phyloP scores from a whole-genome alignment of 2,329 filamentous ascomycete genomes.

The Fusarium cicatricum region DNA sequence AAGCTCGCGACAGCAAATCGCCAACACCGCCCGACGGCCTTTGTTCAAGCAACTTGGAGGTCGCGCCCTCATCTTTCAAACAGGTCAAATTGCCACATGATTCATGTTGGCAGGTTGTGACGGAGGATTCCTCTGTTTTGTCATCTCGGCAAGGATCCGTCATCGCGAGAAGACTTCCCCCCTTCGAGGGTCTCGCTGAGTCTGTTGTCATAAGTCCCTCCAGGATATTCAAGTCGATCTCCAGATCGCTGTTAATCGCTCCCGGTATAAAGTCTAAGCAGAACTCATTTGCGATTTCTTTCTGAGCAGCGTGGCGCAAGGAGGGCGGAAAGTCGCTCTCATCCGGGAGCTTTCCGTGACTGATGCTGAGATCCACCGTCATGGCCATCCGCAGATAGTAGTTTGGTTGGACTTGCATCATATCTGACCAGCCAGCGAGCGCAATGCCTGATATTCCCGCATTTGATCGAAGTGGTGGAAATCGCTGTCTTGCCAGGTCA shows the following conservation, averaged over 20 bases:
- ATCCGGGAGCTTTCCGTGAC: conserved; percentile 34
- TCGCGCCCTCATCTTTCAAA: too few relatives aligned
- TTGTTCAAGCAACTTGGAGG: too few relatives aligned
- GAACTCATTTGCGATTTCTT: neutral
- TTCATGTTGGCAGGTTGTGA: too few relatives aligned
- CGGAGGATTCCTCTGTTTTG: too few relatives aligned
- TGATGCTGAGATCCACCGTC: conserved; percentile 39
- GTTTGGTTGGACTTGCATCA: conserved; percentile 27
- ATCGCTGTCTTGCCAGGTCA: conserved; percentile 22
- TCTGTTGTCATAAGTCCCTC: too few relatives aligned
- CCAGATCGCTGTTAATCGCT: neutral
- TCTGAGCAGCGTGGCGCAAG: conserved; percentile 10
- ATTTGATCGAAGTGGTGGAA: neutral
- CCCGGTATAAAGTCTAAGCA: neutral
- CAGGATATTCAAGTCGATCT: neutral
- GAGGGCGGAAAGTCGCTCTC: conserved; percentile 37
- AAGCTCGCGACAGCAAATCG: too few relatives aligned
- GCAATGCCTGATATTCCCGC: neutral
- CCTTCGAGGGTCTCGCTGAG: too few relatives aligned
- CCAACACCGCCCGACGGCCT: too few relatives aligned
- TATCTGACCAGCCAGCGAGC: conserved; percentile 25
- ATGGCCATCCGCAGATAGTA: conserved; percentile 33
- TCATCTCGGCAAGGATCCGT: too few relatives aligned
- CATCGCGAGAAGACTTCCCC: too few relatives aligned
- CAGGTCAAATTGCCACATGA: too few relatives aligned